These are phyloP conservation scores for Toxicodendron radicans DNA, from an alignment of 345 rosid genomes.

Conservation along the genomic window DNA sequence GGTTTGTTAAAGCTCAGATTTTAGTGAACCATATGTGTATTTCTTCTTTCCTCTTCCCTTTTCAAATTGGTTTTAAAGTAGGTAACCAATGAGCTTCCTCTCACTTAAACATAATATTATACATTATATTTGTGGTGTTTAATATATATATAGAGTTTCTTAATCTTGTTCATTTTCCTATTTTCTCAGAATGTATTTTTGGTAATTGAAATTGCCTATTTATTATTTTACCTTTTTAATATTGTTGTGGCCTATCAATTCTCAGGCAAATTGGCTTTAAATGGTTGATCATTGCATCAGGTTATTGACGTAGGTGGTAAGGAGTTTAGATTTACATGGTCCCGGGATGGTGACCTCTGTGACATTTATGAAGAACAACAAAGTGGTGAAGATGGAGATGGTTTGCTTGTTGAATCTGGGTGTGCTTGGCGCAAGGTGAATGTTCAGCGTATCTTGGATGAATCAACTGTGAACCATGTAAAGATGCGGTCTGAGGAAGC, in stretches of 20 bases:
- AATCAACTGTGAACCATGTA: constrained; percentile 82
- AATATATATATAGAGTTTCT: not conserved
- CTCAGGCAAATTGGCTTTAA: constrained; percentile 12
- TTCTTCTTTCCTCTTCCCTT: not conserved
- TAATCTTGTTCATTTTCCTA: not conserved
- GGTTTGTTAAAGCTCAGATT: not conserved
- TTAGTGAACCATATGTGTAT: not conserved
- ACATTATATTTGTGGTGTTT: not conserved
- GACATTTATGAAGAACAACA: constrained; percentile 85
- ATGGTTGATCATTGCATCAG: constrained; percentile 38
- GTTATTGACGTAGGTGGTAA: constrained; percentile 90
- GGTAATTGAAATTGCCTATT: not conserved
- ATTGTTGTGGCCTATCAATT: constrained; percentile 8
- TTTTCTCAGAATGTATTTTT: not conserved
- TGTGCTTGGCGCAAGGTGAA: constrained; percentile 92
- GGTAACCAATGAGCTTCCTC: not conserved
- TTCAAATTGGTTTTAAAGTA: not conserved
- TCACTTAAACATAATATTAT: not conserved
- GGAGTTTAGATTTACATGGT: constrained; percentile 95
- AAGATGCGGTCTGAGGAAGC: constrained; percentile 96
- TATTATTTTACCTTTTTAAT: not conserved
- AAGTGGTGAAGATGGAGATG: constrained; percentile 79
- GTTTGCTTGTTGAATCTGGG: constrained; percentile 91
- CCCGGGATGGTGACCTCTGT: constrained; percentile 82
- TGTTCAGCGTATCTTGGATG: constrained; percentile 87